Base-by-base conservation (phyloP, 768 basidiomycete species). In the Mycena albidolilacea region DNA sequence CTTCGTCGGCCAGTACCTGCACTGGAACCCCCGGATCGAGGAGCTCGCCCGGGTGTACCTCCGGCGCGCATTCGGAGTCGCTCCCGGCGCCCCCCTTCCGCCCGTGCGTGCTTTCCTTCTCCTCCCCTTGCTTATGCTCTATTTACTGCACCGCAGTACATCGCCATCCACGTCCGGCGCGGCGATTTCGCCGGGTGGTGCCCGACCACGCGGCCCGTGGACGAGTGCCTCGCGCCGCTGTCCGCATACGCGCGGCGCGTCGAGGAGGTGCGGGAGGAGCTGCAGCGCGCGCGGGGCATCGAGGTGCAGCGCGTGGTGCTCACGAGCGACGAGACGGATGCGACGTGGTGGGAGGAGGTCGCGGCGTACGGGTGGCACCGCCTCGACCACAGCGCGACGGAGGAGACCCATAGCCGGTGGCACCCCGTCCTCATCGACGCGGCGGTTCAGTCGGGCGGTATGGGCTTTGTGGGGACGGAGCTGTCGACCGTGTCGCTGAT, bases 391-490 rank as follows among this genome's bases (percentile, higher is more conserved):
- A 21, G 57, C 12, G 5, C 19, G 43, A 72, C 83, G 21, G 72
- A 7, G 48, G 54, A 12, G 41, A 54, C 7, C 21, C 55, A 74
- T 74, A 82, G 84, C 14, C 58, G 64, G 46, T 87, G 87, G 71
- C 85, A 87, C 73, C 85, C 87, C 2, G 69, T 85, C 21, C 74
- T 89, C 55, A 75, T 89, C 23, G 88, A 89, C 69, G 85, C 86
- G 8, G 85, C 86, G 21, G 81, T 87, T 46, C 88, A 89, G 71
- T 85, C 85, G 1, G 79, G 77, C 50, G 87, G 81, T 9, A 73
- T 81, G n/a, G 89, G 87, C 14, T 82, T 90, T 58, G 84, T 90
- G 5, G 88, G 89, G n/a, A 88, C 87, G 9, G 80, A 84, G 21
- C 68, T 78, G 48, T 88, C 87, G 60, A 89, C 88, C 41, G 87